Conservation (phyloP, 108 stramenopile species). For the Nitzschia putrida region DNA sequence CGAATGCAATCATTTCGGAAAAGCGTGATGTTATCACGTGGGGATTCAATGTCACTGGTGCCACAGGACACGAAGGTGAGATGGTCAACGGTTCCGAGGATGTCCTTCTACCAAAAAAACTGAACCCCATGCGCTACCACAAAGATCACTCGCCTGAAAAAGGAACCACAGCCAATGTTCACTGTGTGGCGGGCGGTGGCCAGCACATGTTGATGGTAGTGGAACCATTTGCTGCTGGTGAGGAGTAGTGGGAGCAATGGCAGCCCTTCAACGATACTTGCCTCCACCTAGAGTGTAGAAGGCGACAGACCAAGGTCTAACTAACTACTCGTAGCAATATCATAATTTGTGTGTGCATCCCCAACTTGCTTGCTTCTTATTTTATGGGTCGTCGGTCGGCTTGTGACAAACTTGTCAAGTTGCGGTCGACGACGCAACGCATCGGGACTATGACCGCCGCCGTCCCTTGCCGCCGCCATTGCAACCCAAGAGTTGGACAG, state of each 20-base stretch:
- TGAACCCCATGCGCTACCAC: constrained; percentile 26
- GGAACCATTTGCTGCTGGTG: constrained; percentile 24
- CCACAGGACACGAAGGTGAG: constrained; percentile 57
- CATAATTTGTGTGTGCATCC: no score
- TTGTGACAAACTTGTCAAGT: no score
- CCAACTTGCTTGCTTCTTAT: no score
- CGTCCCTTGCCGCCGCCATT: no score
- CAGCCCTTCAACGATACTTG: not conserved
- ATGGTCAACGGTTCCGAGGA: constrained; percentile 31
- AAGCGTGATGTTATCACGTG: constrained; percentile 84
- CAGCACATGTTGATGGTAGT: constrained; percentile 54
- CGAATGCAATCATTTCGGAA: constrained; percentile 65
- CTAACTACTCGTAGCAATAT: no score
- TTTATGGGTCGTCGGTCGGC: no score
- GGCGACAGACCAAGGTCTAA: no score
- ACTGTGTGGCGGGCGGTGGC: constrained; percentile 53
- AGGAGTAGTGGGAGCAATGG: not conserved
- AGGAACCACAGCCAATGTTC: constrained; percentile 27
- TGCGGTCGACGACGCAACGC: no score
- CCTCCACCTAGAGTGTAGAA: no score
- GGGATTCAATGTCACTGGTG: constrained; percentile 75
- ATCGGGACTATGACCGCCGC: no score
- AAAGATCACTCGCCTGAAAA: constrained; percentile 10
- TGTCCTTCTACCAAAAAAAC: constrained; percentile 43
- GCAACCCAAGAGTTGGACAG: no score